These are phyloP conservation scores for Cardamine chenopodiifolia DNA, from an alignment of 345 rosid genomes.

Conservation along the genomic window DNA sequence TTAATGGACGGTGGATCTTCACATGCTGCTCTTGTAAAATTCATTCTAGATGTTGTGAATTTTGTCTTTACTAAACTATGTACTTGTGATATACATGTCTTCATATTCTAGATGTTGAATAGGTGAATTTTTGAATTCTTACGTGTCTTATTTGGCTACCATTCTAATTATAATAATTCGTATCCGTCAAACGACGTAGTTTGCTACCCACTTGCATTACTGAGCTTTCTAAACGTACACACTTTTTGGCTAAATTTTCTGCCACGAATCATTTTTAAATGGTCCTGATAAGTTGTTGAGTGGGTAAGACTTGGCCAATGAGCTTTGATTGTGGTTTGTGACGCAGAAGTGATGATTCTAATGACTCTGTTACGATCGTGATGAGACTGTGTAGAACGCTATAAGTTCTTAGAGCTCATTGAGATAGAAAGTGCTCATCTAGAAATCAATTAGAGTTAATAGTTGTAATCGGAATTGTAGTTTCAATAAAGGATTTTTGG, in stretches of 20 bases:
- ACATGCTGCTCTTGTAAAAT: constrained; percentile 9
- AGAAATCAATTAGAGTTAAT: no score
- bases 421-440: no score
- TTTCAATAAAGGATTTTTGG: neutral
- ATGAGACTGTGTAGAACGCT: no score
- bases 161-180: no score
- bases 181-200: no score
- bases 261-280: no score
- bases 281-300: neutral
- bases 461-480: neutral
- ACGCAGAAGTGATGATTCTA: neutral
- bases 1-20: constrained; percentile 61
- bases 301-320: neutral
- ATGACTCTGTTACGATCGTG: no score
- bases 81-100: neutral
- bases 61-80: neutral
- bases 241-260: no score
- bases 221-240: no score
- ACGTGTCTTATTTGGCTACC: neutral
- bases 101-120: neutral
- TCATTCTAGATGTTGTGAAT: constrained; percentile 25
- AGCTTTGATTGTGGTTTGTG: neutral
- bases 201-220: no score
- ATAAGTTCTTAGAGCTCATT: neutral
- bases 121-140: neutral